These are phyloP conservation scores for Stylosanthes scabra DNA, from an alignment of 331 rosid species.

Conservation along the genomic window DNA sequence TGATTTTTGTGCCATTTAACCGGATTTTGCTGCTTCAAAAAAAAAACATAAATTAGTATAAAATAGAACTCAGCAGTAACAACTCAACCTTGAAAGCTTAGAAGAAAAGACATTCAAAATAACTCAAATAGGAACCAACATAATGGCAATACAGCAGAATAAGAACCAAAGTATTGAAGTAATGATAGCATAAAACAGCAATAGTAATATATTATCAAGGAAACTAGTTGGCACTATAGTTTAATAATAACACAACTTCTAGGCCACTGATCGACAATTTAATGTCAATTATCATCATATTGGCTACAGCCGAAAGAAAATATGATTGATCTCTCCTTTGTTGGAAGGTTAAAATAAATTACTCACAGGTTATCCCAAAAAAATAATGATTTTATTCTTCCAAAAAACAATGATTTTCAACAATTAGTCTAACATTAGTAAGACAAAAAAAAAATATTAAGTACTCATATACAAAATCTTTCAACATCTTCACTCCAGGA, in stretches of 20 bases:
- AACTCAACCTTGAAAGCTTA: too few relatives aligned
- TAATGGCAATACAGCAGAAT: not conserved
- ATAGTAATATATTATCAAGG: not conserved
- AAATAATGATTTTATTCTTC: too few relatives aligned
- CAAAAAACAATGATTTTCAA: not conserved
- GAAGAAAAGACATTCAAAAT: too few relatives aligned
- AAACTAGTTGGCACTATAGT: constrained; percentile 12
- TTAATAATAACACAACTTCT: not conserved
- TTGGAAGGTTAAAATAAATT: constrained; percentile 4
- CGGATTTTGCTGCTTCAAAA: too few relatives aligned
- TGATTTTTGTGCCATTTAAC: constrained; percentile 9
- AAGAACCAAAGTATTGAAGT: constrained; percentile 13
- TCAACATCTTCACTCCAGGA: constrained; percentile 24
- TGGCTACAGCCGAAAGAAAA: not conserved
- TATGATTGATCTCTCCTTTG: not conserved
- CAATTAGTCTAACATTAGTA: constrained; percentile 18
- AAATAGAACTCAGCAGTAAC: too few relatives aligned
- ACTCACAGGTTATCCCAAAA: not conserved
- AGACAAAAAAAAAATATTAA: constrained; percentile 1
- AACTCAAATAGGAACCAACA: constrained; percentile 30
- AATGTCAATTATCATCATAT: not conserved
- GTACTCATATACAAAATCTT: constrained; percentile 19
- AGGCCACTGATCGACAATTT: not conserved
- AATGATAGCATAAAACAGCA: constrained; percentile 8
- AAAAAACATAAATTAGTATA: too few relatives aligned